phyloP scores from a whole-genome alignment of 192 early-diverging fungal species.

The Ambispora gerdemannii region DNA sequence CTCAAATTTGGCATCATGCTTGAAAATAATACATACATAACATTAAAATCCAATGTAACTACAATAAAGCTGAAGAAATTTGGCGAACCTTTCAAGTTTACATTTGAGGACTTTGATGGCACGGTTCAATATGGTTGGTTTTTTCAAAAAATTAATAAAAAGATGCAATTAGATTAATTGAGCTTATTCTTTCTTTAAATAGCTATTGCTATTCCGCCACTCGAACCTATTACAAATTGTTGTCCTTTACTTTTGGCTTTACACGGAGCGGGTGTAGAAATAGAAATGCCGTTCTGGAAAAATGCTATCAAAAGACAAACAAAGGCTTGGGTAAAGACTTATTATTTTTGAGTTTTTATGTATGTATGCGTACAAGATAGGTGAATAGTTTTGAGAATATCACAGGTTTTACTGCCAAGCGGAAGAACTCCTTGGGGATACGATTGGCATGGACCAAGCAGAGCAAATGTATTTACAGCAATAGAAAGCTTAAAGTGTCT shows the following conservation, averaged over 20 bases:
- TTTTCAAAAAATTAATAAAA: not conserved
- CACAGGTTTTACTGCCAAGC: slow-evolving; percentile 64
- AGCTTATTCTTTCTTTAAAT: not conserved
- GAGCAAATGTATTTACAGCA: slow-evolving; percentile 55
- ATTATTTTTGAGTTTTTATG: no score
- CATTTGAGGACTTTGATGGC: slow-evolving; percentile 65
- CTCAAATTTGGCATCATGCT: no score
- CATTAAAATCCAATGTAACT: slow-evolving; percentile 10
- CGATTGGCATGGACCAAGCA: slow-evolving; percentile 77
- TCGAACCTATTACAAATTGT: slow-evolving; percentile 33
- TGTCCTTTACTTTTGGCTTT: slow-evolving; percentile 61
- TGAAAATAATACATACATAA: no score
- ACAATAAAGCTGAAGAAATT: slow-evolving; percentile 35
- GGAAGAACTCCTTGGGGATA: slow-evolving; percentile 75
- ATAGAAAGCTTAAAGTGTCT: slow-evolving; percentile 32
- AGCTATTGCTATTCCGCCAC: slow-evolving; percentile 45
- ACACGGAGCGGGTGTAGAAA: slow-evolving; percentile 74
- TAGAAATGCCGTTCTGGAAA: slow-evolving; percentile 57
- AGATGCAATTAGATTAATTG: not conserved
- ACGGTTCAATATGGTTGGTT: slow-evolving; percentile 62
- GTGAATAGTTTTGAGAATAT: no score
- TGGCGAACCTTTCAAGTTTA: slow-evolving; percentile 63
- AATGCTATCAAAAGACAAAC: slow-evolving; percentile 54
- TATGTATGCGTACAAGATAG: no score
- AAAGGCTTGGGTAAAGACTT: slow-evolving; percentile 63